phyloP scores from a whole-genome alignment of 179 eudicot species.

The Silene vulgaris region DNA sequence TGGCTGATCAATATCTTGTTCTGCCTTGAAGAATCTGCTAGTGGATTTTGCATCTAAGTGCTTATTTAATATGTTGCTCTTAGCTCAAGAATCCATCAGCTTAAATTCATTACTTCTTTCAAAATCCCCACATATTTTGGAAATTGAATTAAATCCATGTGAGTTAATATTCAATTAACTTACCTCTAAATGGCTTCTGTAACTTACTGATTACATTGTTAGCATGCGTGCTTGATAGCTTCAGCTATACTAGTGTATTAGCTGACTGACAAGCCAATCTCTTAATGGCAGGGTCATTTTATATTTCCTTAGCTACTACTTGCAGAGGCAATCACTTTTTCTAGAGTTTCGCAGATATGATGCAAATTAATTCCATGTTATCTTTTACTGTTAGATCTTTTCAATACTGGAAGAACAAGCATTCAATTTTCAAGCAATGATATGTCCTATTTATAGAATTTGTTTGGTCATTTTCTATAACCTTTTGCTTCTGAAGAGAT shows the following conservation, averaged over 20 bases:
- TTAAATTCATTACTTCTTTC: not conserved
- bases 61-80: not conserved
- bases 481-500: not conserved
- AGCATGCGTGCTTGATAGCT: not conserved
- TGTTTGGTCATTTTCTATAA: too few relatives aligned
- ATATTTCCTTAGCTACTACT: not conserved
- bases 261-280: not conserved
- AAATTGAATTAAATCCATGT: not conserved
- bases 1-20: not conserved
- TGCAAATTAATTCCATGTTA: not conserved
- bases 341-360: not conserved
- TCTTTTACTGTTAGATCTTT: not conserved
- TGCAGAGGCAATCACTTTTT: not conserved
- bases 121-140: not conserved
- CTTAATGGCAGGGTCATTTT: too few relatives aligned
- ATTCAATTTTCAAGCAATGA: slow-evolving; percentile 10
- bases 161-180: not conserved
- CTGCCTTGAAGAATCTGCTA: not conserved
- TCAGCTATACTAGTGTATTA: not conserved
- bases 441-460: not conserved
- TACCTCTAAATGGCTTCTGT: not conserved
- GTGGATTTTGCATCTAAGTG: not conserved
- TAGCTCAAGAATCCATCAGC: not conserved
- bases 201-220: not conserved
- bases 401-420: not conserved